Evolutionary conservation across 306 rosid genomes (phyloP).

Genomic region (Hylodesmum podocarpum): DNA sequence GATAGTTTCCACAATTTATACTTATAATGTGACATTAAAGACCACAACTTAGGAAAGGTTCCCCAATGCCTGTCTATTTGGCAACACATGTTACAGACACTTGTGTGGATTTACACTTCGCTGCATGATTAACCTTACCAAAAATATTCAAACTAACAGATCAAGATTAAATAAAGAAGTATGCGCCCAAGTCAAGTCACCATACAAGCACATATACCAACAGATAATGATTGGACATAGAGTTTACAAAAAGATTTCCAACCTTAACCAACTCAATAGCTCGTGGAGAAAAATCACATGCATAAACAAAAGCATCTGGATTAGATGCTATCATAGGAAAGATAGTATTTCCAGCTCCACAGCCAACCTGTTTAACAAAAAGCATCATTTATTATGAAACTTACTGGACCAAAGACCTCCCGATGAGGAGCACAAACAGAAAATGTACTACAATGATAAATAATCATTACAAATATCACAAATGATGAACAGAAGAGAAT

Average conservation of each 20-base stretch:
- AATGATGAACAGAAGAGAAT: constrained; percentile 1
- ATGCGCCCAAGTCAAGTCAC: background rate
- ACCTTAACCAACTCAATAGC: constrained; percentile 93
- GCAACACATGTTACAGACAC: too few relatives aligned
- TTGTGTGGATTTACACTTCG: constrained; percentile 6
- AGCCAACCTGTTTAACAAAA: constrained; percentile 62
- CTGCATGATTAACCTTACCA: background rate
- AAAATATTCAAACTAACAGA: background rate
- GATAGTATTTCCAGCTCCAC: constrained; percentile 95
- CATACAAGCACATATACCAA: constrained; percentile 10
- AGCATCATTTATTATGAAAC: constrained; percentile 13
- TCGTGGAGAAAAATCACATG: constrained; percentile 92
- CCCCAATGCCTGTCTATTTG: background rate
- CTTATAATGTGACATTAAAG: background rate
- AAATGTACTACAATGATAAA: constrained; percentile 9
- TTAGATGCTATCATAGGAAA: constrained; percentile 78
- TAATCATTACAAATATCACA: background rate
- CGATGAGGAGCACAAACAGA: constrained; percentile 4
- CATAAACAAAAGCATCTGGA: constrained; percentile 74
- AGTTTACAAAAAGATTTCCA: constrained; percentile 21
- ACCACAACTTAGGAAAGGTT: constrained; percentile 1
- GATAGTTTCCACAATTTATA: background rate
- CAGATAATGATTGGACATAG: background rate
- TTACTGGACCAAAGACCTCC: constrained; percentile 4
- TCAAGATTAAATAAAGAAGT: constrained; percentile 26